phyloP scores from a whole-genome alignment of 306 rosid genomes.

The Oxytropis ochrocephala region DNA sequence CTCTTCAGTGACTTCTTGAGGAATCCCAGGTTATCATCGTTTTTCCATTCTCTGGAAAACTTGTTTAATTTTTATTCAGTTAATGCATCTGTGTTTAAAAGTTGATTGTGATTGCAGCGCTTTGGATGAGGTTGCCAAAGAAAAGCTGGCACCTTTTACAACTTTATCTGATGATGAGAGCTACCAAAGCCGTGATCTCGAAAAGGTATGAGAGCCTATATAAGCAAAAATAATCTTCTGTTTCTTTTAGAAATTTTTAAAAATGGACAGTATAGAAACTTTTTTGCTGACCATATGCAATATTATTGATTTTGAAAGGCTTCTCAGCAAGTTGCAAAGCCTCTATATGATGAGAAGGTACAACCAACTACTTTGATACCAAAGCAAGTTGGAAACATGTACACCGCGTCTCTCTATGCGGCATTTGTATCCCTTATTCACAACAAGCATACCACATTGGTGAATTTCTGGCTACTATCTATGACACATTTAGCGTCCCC shows the following conservation, averaged over 20 bases:
- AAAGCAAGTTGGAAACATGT: conserved; percentile 97
- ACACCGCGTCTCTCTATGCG: conserved; percentile 98
- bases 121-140: conserved; percentile 61
- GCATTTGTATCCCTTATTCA: conserved; percentile 92
- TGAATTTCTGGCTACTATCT: conserved; percentile 28
- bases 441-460: conserved; percentile 69
- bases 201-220: conserved; percentile 55
- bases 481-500: not conserved
- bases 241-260: not conserved
- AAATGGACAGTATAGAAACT: conserved; percentile 1
- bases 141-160: conserved; percentile 72
- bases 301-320: conserved; percentile 40
- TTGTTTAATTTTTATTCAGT: conserved; percentile 12
- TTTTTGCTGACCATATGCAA: conserved; percentile 15
- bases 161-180: conserved; percentile 74
- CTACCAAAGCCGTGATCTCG: conserved; percentile 96
- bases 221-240: not conserved
- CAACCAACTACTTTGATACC: conserved; percentile 89
- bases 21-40: conserved; percentile 62
- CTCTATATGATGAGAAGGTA: conserved; percentile 75
- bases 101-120: conserved; percentile 51
- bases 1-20: conserved; percentile 65
- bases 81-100: conserved; percentile 14
- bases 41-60: conserved; percentile 9
- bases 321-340: conserved; percentile 85